These are phyloP conservation scores for Talaromyces trachyspermus DNA, from an alignment of 495 filamentous ascomycete species.

Conservation along the genomic window DNA sequence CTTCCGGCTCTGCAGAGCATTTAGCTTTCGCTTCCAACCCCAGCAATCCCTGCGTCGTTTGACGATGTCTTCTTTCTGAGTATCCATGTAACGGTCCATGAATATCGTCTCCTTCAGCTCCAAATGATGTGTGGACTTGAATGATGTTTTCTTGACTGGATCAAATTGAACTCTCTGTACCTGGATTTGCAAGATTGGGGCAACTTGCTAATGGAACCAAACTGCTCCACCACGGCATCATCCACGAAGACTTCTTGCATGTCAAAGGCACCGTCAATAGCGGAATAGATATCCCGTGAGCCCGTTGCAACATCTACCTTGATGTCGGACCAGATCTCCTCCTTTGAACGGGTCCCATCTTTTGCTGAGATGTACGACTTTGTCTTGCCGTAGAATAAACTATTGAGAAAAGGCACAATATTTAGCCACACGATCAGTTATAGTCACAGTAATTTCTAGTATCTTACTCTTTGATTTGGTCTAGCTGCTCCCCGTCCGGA, in stretches of 20 bases:
- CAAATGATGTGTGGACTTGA: slow-evolving; percentile 74
- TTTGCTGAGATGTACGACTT: slow-evolving; percentile 46
- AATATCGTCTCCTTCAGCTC: slow-evolving; percentile 69
- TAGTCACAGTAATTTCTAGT: too few species aligned
- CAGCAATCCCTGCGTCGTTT: slow-evolving; percentile 59
- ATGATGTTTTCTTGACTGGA: slow-evolving; percentile 46
- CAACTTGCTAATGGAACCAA: slow-evolving; percentile 63
- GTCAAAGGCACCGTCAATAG: slow-evolving; percentile 78
- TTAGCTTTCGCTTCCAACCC: slow-evolving; percentile 63
- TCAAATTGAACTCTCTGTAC: slow-evolving; percentile 75
- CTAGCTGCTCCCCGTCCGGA: slow-evolving; percentile 65
- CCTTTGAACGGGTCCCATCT: slow-evolving; percentile 36
- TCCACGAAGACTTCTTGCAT: slow-evolving; percentile 64
- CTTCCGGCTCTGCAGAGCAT: slow-evolving; percentile 42
- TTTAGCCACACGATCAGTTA: slow-evolving; percentile 1
- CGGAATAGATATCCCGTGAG: slow-evolving; percentile 66
- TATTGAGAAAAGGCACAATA: slow-evolving; percentile 21
- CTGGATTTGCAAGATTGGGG: slow-evolving; percentile 86
- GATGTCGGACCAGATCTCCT: slow-evolving; percentile 55
- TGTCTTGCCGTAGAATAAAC: slow-evolving; percentile 52
- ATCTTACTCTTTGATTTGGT: slow-evolving; percentile 61
- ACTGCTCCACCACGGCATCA: slow-evolving; percentile 55
- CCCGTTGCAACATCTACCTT: slow-evolving; percentile 56
- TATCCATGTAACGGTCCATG: slow-evolving; percentile 84
- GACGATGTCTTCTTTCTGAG: slow-evolving; percentile 49